Conservation (phyloP, 116 monocot species). For the Dioscorea cayenensis region DNA sequence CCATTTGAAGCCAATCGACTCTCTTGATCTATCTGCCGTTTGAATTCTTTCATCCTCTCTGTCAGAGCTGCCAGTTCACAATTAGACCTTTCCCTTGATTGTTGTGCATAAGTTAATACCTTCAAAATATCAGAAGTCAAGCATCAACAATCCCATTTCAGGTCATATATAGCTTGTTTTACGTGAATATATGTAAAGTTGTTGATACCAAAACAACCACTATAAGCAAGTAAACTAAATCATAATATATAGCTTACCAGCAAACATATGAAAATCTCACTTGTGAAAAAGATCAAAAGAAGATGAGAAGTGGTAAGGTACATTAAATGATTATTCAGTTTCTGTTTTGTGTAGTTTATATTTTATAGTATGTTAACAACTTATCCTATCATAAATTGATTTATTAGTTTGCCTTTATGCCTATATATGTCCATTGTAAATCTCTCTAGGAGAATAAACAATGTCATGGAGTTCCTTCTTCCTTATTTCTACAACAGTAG, state of each 20-base stretch:
- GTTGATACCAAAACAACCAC: neutral
- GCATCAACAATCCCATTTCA: conserved; percentile 10
- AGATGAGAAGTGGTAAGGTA: neutral
- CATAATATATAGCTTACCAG: neutral
- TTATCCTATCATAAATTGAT: too few relatives aligned
- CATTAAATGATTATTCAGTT: neutral
- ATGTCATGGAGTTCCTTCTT: too few relatives aligned
- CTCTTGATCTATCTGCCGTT: conserved; percentile 88
- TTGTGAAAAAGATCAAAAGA: neutral
- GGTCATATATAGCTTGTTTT: conserved; percentile 1
- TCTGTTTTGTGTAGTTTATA: too few relatives aligned
- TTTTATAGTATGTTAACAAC: too few relatives aligned
- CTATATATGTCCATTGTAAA: too few relatives aligned
- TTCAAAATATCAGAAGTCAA: conserved; percentile 15
- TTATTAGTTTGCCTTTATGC: too few relatives aligned
- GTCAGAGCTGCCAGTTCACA: conserved; percentile 79
- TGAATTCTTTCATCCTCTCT: conserved; percentile 98
- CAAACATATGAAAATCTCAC: neutral
- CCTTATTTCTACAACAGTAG: too few relatives aligned
- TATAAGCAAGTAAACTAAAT: neutral
- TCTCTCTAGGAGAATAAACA: too few relatives aligned
- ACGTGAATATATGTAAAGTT: neutral
- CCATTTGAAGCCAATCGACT: conserved; percentile 69
- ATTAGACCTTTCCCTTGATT: conserved; percentile 95
- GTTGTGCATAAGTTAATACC: conserved; percentile 96